These are phyloP conservation scores for Macadamia tetraphylla DNA, from an alignment of 164 flowering plant species.

Conservation along the genomic window DNA sequence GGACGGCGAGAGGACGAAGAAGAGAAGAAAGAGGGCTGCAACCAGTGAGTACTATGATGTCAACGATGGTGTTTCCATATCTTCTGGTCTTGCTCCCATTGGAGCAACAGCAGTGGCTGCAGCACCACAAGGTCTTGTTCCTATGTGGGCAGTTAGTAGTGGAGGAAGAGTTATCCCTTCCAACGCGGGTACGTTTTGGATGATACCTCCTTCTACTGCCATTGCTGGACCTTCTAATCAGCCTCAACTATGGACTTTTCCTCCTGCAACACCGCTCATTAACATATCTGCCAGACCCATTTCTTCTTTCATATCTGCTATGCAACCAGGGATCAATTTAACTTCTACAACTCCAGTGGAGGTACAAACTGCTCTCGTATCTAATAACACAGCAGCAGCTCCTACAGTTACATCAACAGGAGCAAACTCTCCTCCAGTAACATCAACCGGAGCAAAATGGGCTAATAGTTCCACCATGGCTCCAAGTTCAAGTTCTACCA, in stretches of 20 bases:
- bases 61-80: slow-evolving; percentile 17
- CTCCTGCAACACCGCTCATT: slow-evolving; percentile 22
- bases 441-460: neutral
- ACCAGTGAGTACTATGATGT: slow-evolving; percentile 6
- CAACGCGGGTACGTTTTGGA: slow-evolving; percentile 35
- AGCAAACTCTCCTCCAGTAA: neutral
- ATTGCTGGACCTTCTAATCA: slow-evolving; percentile 34
- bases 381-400: neutral
- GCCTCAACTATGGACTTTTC: slow-evolving; percentile 43
- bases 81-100: slow-evolving; percentile 35
- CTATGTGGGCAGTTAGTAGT: slow-evolving; percentile 46
- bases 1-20: neutral
- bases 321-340: slow-evolving; percentile 12
- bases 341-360: slow-evolving; percentile 2
- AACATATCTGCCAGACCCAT: slow-evolving; percentile 30
- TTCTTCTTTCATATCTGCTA: slow-evolving; percentile 19
- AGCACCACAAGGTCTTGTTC: slow-evolving; percentile 38
- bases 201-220: slow-evolving; percentile 42
- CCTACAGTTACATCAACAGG: slow-evolving; percentile 1
- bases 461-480: slow-evolving; percentile 24
- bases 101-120: slow-evolving; percentile 3
- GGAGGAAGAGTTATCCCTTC: slow-evolving; percentile 30
- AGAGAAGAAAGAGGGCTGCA: slow-evolving; percentile 5
- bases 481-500: slow-evolving; percentile 19
- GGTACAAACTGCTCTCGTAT: slow-evolving; percentile 5